A percentile compares a stretch with the other conserved stretches of the same genome.
These are phyloP conservation scores for Penicillium nordicum DNA, from an alignment of 2,329 filamentous ascomycete genomes.

Conservation along the genomic window DNA sequence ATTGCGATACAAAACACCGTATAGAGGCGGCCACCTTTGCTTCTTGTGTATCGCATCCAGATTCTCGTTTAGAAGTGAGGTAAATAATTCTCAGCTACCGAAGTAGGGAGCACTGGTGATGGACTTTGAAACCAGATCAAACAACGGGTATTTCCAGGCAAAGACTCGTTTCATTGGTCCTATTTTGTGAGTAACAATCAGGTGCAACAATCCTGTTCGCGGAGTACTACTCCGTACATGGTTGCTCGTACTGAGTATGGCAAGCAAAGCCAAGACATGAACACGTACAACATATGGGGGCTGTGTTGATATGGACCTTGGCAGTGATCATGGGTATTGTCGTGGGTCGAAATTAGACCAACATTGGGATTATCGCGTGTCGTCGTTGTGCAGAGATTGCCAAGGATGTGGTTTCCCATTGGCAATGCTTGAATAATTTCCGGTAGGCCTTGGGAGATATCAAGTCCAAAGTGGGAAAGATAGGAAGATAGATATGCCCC, in stretches of 20 bases:
- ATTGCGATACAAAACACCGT: not conserved
- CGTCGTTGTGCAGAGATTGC: not conserved
- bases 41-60: not conserved
- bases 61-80: not conserved
- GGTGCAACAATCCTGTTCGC: not conserved
- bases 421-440: not conserved
- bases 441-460: not conserved
- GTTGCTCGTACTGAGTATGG: not conserved
- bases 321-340: not conserved
- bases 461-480: not conserved
- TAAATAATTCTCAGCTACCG: not conserved
- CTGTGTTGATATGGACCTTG: not conserved
- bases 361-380: not conserved
- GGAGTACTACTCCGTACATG: not conserved
- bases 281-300: not conserved
- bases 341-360: not conserved
- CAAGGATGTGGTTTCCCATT: not conserved
- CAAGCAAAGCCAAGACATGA: not conserved
- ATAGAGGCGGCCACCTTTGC: not conserved
- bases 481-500: not conserved
- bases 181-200: not conserved
- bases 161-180: not conserved
- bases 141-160: not conserved
- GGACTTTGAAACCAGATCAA: not conserved
- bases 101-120: not conserved